phyloP scores from a whole-genome alignment of 129 eudicot species.

The Rutidosis leptorrhynchoides region DNA sequence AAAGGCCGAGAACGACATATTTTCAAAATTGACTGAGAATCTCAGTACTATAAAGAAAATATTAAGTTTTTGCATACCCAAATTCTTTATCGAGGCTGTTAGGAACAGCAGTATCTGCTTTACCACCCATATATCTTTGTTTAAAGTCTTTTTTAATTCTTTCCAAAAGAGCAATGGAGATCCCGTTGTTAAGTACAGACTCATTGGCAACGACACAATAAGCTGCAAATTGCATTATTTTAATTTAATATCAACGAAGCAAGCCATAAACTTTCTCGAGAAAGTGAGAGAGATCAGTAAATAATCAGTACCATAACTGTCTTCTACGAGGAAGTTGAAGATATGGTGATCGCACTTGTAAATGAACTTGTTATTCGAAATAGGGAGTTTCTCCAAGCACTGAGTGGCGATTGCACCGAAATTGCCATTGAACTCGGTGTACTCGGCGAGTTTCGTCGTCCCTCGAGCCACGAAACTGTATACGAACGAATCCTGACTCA shows the following conservation, averaged over 20 bases:
- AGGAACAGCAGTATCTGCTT: conserved; percentile 66
- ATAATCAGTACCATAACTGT: conserved; percentile 74
- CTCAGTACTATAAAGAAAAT: background rate
- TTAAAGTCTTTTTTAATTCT: conserved; percentile 58
- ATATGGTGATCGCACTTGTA: conserved; percentile 66
- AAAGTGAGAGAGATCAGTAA: no score
- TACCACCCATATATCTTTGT: conserved; percentile 75
- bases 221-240: conserved; percentile 48
- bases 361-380: conserved; percentile 52
- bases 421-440: conserved; percentile 71
- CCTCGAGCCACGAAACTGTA: conserved; percentile 85
- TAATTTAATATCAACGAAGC: no score
- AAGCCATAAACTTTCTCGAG: no score
- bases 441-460: conserved; percentile 60
- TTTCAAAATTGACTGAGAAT: no score
- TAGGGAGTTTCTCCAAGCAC: conserved; percentile 59
- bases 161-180: conserved; percentile 64
- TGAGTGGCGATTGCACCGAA: conserved; percentile 72
- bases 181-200: conserved; percentile 61
- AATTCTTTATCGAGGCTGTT: conserved; percentile 71
- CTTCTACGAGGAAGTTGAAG: conserved; percentile 65
- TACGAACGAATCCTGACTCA: conserved; percentile 68
- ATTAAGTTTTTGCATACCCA: conserved; percentile 53
- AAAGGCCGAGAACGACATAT: background rate
- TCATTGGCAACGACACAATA: conserved; percentile 76